Base-by-base conservation (phyloP, 2,329 filamentous ascomycete genomes). In the Trichoderma oligosporum region DNA sequence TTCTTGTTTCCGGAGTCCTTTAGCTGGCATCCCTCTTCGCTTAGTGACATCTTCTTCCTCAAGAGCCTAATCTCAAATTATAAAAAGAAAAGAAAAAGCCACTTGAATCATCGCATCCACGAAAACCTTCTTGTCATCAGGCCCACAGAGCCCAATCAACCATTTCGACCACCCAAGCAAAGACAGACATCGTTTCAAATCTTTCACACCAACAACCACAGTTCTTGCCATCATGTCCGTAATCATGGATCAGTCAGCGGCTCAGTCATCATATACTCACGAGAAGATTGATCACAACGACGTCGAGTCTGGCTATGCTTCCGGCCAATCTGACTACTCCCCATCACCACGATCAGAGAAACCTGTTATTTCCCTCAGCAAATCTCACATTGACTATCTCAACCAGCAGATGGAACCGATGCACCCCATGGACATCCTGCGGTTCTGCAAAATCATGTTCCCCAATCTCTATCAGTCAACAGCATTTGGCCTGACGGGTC, bases 361-460 rank as follows among this genome's bases (percentile, higher is more conserved):
- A 63, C 88, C 92, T 12, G 83, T 89, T 60, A 81, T 97, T 67
- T 85, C 87, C 73, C 91, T 99, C 78, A 93, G 90, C 63, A 88
- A 88, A 71, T 83, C 87, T 62, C 93, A 99, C 73, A 80, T 97
- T 65, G 87, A 89, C 67, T 93, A 93, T 74, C 82, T 99, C 71
- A 99, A 99, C 80, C 76, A 85, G 62, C 91, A 96, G 74, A 78
- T 99, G 65, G 89, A 94, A 73, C 83, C 86, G 69, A 88, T 97
- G 73, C 85, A 92, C 70, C 90, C 94, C 61, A 81, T 93, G 81
- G 93, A 97, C 63, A 88, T 97, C 66, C 83, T 99, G 60, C 87
- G 86, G 75, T 97, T 96, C 88, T 91, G 87, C 80, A 88, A 93
- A 70, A 86, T 89, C 66, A 88, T 93, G 66, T 87, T 99, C 67